These are phyloP conservation scores for Kodamaea neixiangensis DNA, from an alignment of 805 yeast species.

Conservation along the genomic window DNA sequence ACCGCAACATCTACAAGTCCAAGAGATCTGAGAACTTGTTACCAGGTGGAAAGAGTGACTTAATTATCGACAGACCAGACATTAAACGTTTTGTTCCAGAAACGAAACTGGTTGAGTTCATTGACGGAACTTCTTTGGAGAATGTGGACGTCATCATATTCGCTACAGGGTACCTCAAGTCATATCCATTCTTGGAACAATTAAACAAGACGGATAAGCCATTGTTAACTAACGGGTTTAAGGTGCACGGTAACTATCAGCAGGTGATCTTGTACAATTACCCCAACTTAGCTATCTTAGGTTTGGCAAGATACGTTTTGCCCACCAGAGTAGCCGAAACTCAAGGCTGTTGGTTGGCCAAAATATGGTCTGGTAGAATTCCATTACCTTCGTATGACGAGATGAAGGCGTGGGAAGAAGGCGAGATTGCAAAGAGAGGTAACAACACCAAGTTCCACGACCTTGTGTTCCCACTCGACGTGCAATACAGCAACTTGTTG, in stretches of 20 bases:
- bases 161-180: constrained; percentile 43
- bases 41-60: constrained; percentile 47
- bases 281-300: constrained; percentile 45
- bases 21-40: constrained; percentile 45
- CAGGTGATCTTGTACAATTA: constrained; percentile 49
- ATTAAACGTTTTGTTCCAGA: constrained; percentile 38
- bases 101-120: constrained; percentile 27
- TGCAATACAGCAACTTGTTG: constrained; percentile 54
- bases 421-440: constrained; percentile 30
- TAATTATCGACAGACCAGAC: constrained; percentile 46
- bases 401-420: constrained; percentile 34
- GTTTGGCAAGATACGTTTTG: constrained; percentile 46
- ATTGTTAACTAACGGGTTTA: constrained; percentile 33
- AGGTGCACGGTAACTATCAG: constrained; percentile 42
- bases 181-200: constrained; percentile 33
- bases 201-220: constrained; percentile 17
- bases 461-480: constrained; percentile 57
- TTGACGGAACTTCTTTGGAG: constrained; percentile 25
- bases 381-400: constrained; percentile 39
- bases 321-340: constrained; percentile 54
- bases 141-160: constrained; percentile 32
- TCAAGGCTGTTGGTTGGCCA: constrained; percentile 47
- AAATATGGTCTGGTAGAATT: constrained; percentile 44
- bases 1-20: constrained; percentile 48
- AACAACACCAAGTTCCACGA: constrained; percentile 32